These are phyloP conservation scores for Tubosaeta sp. DNA, from an alignment of 768 basidiomycete genomes.

Conservation along the genomic window DNA sequence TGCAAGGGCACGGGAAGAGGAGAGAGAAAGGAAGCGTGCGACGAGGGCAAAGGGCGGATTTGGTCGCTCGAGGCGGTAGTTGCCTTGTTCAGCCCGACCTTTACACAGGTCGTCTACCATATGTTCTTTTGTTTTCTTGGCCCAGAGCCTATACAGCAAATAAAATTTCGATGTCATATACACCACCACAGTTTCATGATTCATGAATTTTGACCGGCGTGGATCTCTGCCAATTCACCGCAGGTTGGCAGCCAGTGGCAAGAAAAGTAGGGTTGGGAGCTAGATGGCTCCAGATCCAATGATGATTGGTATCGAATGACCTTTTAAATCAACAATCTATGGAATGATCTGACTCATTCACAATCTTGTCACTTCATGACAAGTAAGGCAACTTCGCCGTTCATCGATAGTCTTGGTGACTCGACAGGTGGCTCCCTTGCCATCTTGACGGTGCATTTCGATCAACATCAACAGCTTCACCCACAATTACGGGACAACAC, in stretches of 20 bases:
- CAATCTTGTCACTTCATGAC: neutral
- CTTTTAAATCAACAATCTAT: neutral
- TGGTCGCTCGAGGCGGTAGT: conserved; percentile 22
- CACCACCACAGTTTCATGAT: no score
- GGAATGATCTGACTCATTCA: neutral
- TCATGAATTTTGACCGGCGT: neutral
- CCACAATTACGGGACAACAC: neutral
- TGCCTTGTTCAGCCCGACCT: neutral
- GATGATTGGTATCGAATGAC: neutral
- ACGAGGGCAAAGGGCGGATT: conserved; percentile 21
- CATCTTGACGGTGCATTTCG: neutral
- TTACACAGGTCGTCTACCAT: neutral
- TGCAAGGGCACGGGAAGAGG: conserved; percentile 75
- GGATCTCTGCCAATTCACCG: neutral
- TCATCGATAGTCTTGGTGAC: neutral
- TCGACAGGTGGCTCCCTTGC: neutral
- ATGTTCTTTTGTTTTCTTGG: neutral
- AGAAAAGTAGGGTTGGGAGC: neutral
- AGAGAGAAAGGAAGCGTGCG: conserved; percentile 56
- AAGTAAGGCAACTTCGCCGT: neutral
- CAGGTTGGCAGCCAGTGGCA: neutral
- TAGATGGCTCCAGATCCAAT: neutral
- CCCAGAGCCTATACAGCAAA: no score
- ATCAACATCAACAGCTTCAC: neutral
- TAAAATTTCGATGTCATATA: no score